Evolutionary conservation across 2,329 filamentous ascomycete genomes (phyloP), one percentile per base, ranked within the genome.

Genomic region (Pseudopithomyces maydicus): DNA sequence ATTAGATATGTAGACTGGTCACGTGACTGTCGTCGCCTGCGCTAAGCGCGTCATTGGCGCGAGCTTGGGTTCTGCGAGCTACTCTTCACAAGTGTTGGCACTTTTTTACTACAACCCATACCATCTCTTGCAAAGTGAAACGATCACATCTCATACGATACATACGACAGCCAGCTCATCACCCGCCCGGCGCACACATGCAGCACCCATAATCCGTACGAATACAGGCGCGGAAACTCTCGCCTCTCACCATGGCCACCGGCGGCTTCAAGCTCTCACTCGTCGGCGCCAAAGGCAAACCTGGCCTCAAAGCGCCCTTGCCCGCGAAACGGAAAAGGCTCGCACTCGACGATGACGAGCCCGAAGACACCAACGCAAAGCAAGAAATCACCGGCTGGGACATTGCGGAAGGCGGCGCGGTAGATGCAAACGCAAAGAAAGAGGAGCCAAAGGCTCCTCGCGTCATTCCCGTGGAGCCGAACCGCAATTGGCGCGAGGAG

Each of bases 401-500:
- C 69, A 75, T 75, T 2, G 70, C 76, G 46, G 78, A 77, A 23
- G 81, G 83, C 63, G 78, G 84, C 29, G 84, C 81, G 12, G 72
- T 84, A 52, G 69, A 73, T 35, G 55, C 66, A 29, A 64, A 61
- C 43, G 68, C 65, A n/a, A 68, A 65, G 32, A 72, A 75, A 14
- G 75, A 78, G 52, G 75, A 73, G 55, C 73, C 74, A 26, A 72
- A 78, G 42, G 80, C 65, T 23, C 79, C 79, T 7, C 78, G 86
- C 43, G 78, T 90, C 17, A 91, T 91, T 62, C 77, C 80, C 29
- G 77, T 77, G 38, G 79, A 84, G 65, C 76, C 78, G 61, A 90
- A 90, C 73, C 80, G 82, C 52, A 84, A 90, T 76, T 89, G 86
- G 87, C 80, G 82, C 65, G 79, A 81, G 56, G 84, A 87, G 41